Conservation (phyloP, 345 rosid genomes). For the Eucalyptus decipiens region DNA sequence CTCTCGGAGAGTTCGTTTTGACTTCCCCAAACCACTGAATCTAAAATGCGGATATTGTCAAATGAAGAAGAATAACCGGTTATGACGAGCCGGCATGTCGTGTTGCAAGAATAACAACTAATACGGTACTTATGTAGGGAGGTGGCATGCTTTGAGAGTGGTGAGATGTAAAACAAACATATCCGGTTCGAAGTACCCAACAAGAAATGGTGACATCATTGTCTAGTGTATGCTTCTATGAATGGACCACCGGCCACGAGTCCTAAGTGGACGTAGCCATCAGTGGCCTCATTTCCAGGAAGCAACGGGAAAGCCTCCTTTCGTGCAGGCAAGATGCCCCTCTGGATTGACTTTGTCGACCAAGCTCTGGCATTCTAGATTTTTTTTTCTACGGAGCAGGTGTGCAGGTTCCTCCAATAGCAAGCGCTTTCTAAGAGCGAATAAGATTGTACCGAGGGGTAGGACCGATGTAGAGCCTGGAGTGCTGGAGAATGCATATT, state of each 20-base stretch:
- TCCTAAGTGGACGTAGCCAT: neutral
- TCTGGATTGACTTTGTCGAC: neutral
- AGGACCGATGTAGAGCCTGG: neutral
- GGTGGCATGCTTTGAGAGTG: rapidly evolving
- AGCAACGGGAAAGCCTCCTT: neutral
- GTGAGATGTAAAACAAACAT: neutral
- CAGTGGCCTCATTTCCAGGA: neutral
- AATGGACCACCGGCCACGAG: neutral
- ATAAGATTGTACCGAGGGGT: neutral
- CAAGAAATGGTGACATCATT: neutral
- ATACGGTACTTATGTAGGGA: neutral
- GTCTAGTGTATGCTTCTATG: neutral
- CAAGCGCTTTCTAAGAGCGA: neutral
- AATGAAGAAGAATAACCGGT: rapidly evolving
- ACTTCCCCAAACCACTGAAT: neutral
- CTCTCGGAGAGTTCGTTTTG: neutral
- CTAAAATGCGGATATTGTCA: rapidly evolving
- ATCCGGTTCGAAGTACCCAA: neutral
- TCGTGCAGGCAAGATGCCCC: neutral
- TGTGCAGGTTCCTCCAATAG: neutral
- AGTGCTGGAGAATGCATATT: neutral
- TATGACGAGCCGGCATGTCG: neutral
- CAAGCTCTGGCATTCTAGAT: neutral
- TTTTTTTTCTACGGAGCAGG: neutral
- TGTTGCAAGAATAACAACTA: neutral